Evolutionary conservation across 202 grass and related monocot genomes (phyloP).

Genomic region (Digitaria exilis): DNA sequence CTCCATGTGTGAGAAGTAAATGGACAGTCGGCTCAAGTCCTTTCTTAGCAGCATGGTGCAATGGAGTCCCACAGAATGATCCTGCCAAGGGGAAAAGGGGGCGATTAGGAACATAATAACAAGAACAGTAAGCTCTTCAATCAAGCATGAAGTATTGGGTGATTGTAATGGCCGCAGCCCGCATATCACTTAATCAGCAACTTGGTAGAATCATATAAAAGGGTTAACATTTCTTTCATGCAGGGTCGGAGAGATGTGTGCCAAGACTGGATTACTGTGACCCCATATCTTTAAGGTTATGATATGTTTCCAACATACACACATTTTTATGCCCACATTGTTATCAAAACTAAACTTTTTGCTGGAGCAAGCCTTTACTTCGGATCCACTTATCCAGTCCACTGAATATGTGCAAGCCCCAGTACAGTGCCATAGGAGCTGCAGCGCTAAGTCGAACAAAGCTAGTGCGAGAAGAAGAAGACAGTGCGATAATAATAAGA

Average conservation of each 20-base stretch:
- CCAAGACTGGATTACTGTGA: background rate
- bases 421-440: background rate
- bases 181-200: background rate
- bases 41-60: slow-evolving; percentile 97
- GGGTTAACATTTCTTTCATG: background rate
- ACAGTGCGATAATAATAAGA: background rate
- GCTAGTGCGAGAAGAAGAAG: background rate
- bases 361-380: background rate
- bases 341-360: background rate
- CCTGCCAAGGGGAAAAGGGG: slow-evolving; percentile 39
- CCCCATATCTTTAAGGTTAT: background rate
- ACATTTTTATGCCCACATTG: background rate
- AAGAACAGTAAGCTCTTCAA: background rate
- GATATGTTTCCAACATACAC: background rate
- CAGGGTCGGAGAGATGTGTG: background rate
- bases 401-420: background rate
- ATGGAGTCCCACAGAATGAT: slow-evolving; percentile 68
- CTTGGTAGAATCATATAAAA: background rate
- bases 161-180: background rate
- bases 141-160: background rate
- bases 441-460: background rate
- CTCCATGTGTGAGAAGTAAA: slow-evolving; percentile 86
- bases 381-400: background rate
- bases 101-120: background rate
- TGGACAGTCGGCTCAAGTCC: slow-evolving; percentile 72